Percentiles rank a stretch among this genome's conserved stretches.
phyloP scores from a whole-genome alignment of 768 basidiomycete species.

The Astraeus odoratus region DNA sequence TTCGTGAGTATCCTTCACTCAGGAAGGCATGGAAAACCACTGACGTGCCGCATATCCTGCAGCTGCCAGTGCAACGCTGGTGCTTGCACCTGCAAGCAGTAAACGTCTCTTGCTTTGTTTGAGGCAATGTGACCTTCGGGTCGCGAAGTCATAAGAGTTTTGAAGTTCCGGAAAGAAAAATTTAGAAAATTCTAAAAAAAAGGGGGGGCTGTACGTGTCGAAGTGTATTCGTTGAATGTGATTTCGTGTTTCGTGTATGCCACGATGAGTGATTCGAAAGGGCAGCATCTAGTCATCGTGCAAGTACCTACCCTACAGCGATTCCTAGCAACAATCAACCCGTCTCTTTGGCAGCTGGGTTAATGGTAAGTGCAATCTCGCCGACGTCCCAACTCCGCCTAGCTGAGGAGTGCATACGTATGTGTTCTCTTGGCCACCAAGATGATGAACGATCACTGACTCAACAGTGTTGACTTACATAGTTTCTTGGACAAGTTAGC shows the following conservation, averaged over 20 bases:
- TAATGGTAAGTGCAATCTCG: too few relatives aligned
- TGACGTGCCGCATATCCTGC: too few relatives aligned
- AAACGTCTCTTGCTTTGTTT: background rate
- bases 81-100: background rate
- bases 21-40: too few relatives aligned
- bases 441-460: too few relatives aligned
- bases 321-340: too few relatives aligned
- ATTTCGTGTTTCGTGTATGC: background rate
- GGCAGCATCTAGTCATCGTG: background rate
- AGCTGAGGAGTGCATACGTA: too few relatives aligned
- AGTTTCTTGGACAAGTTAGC: too few relatives aligned
- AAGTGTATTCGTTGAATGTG: background rate
- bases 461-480: too few relatives aligned
- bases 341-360: too few relatives aligned
- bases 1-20: too few relatives aligned
- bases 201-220: background rate
- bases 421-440: too few relatives aligned
- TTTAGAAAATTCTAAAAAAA: background rate
- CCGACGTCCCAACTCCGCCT: too few relatives aligned
- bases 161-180: background rate
- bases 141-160: background rate
- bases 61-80: background rate
- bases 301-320: background rate
- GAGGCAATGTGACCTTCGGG: background rate
- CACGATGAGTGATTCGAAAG: background rate